Percentiles rank a stretch among this genome's conserved stretches.
phyloP scores from a whole-genome alignment of 2,329 filamentous ascomycete species.

The Microdochium nivale region DNA sequence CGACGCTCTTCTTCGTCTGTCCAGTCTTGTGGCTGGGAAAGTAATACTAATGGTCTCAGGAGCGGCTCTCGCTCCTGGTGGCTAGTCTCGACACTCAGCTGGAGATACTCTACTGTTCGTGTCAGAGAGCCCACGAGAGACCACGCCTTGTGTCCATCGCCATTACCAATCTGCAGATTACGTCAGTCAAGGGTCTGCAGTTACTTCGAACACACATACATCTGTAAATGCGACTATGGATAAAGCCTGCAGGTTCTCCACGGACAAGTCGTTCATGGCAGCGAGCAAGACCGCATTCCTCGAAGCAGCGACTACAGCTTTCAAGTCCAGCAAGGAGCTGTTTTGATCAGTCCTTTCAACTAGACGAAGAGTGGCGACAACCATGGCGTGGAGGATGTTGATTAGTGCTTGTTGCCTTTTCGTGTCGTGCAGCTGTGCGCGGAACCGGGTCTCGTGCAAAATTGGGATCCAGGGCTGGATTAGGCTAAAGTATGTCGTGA shows the following conservation, averaged over 20 bases:
- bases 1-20: conserved; percentile 22
- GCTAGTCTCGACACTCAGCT: conserved; percentile 23
- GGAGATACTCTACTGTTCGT: conserved; percentile 25
- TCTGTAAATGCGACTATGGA: conserved; percentile 27
- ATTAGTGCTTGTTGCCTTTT: conserved; percentile 13
- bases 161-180: conserved; percentile 17
- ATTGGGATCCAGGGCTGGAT: conserved; percentile 32
- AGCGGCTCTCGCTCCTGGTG: conserved; percentile 13
- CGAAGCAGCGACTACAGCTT: conserved; percentile 9
- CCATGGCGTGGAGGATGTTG: conserved; percentile 25
- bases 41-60: conserved; percentile 15
- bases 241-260: conserved; percentile 26
- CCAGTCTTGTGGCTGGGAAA: conserved; percentile 22
- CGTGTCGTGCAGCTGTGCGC: conserved; percentile 13
- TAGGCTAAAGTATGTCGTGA: conserved; percentile 25
- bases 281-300: conserved; percentile 17
- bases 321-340: conserved; percentile 8
- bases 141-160: conserved; percentile 21
- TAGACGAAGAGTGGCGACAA: conserved; percentile 14
- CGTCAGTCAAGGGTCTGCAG: not conserved
- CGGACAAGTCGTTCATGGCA: conserved; percentile 21
- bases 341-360: conserved; percentile 3
- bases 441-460: conserved; percentile 22
- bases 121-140: conserved; percentile 25
- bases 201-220: conserved; percentile 9